Percentiles rank a stretch among this genome's conserved stretches.
Evolutionary conservation across 1,284 basidiomycete species (phyloP).

Genomic region (Cryptococcus sp.): DNA sequence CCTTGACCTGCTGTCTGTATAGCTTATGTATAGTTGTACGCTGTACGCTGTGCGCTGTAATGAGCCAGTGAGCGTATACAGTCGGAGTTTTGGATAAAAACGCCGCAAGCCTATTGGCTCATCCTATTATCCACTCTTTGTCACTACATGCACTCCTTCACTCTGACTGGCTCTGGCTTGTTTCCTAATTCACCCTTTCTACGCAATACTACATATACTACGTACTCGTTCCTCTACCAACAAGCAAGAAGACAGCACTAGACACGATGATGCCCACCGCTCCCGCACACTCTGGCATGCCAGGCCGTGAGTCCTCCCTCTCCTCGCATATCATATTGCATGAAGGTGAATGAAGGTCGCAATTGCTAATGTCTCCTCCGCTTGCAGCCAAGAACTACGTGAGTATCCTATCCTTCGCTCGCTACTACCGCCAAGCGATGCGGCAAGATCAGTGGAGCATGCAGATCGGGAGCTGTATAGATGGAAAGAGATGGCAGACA

Average conservation of each 20-base stretch:
- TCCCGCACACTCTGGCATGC: conserved; percentile 69
- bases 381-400: conserved; percentile 45
- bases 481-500: not conserved
- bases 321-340: not conserved
- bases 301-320: conserved; percentile 61
- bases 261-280: conserved; percentile 69
- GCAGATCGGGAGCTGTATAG: conserved; percentile 2
- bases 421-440: no score
- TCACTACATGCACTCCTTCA: not conserved
- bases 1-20: not conserved
- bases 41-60: not conserved
- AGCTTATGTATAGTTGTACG: no score
- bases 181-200: conserved; percentile 6
- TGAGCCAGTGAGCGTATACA: not conserved
- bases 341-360: conserved; percentile 9
- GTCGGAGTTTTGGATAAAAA: conserved; percentile 19
- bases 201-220: no score
- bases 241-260: not conserved
- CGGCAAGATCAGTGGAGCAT: not conserved
- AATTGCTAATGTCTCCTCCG: not conserved
- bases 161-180: not conserved
- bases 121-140: not conserved
- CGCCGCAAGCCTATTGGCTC: conserved; percentile 5
- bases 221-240: not conserved
- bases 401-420: conserved; percentile 3